Evolutionary conservation across 73 alveolate genomes (phyloP).

Genomic region (Halteria grandinella): DNA sequence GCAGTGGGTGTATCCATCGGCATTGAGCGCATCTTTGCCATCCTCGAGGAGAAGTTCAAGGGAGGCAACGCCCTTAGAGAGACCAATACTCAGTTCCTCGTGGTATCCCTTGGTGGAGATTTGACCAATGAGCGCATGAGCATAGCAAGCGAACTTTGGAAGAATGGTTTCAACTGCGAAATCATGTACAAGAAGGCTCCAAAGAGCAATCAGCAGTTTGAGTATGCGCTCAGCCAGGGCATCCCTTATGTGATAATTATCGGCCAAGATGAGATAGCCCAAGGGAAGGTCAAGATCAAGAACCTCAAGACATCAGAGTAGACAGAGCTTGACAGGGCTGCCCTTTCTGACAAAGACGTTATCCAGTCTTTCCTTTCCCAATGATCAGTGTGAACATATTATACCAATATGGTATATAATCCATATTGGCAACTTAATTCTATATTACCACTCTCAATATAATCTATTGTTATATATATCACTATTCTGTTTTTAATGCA

Average conservation of each 20-base stretch:
- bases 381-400: no score
- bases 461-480: no score
- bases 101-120: slow-evolving; percentile 76
- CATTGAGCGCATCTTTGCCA: slow-evolving; percentile 80
- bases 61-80: slow-evolving; percentile 61
- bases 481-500: no score
- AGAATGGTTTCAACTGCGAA: slow-evolving; percentile 75
- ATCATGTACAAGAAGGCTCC: slow-evolving; percentile 75
- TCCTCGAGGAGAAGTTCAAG: slow-evolving; percentile 73
- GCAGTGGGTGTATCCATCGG: slow-evolving; percentile 94
- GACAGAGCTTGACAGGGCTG: no score
- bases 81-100: slow-evolving; percentile 65
- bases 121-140: slow-evolving; percentile 70
- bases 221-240: slow-evolving; percentile 64
- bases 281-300: slow-evolving; percentile 75
- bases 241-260: slow-evolving; percentile 71
- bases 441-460: no score
- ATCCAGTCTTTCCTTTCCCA: no score
- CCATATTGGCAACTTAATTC: no score
- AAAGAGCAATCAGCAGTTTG: slow-evolving; percentile 71
- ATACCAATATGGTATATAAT: no score
- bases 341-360: slow-evolving; percentile 21
- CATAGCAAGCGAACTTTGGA: slow-evolving; percentile 76
- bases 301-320: slow-evolving; percentile 55
- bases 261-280: slow-evolving; percentile 78